Evolutionary conservation across 2,329 filamentous ascomycete species (phyloP).

Genomic region (Bipolaris zeicola): DNA sequence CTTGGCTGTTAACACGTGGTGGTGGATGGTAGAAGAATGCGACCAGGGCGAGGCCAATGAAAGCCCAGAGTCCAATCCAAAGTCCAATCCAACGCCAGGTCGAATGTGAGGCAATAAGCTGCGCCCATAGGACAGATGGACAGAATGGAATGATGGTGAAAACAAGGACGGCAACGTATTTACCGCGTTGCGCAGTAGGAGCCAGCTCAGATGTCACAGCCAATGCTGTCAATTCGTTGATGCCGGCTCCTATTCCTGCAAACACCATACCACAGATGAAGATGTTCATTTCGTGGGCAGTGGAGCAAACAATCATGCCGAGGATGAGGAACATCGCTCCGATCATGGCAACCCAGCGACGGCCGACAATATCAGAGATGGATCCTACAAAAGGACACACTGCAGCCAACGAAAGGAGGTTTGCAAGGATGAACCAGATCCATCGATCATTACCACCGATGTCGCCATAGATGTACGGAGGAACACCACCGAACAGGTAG

Average conservation of each 20-base stretch:
- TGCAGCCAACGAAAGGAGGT: constrained; percentile 61
- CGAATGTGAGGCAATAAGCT: constrained; percentile 57
- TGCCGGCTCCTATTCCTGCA: constrained; percentile 67
- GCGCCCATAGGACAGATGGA: constrained; percentile 65
- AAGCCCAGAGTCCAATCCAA: constrained; percentile 58
- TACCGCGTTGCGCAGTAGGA: constrained; percentile 66
- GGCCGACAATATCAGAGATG: constrained; percentile 39
- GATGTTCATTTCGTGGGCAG: constrained; percentile 34
- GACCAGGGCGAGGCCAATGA: constrained; percentile 58
- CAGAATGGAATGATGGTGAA: constrained; percentile 67
- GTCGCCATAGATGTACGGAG: constrained; percentile 60
- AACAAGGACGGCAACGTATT: constrained; percentile 64
- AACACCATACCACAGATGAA: constrained; percentile 51
- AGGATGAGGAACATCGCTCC: constrained; percentile 43
- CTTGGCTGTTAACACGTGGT: constrained; percentile 45
- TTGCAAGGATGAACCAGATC: constrained; percentile 60
- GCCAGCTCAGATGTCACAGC: constrained; percentile 71
- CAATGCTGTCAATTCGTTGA: constrained; percentile 70
- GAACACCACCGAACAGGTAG: constrained; percentile 34
- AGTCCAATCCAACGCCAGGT: constrained; percentile 62
- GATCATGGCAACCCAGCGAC: constrained; percentile 37
- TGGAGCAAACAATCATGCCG: constrained; percentile 39
- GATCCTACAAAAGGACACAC: constrained; percentile 67
- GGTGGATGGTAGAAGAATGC: constrained; percentile 52
- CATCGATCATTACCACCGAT: constrained; percentile 65